A percentile compares a stretch with the other conserved stretches of the same genome.
phyloP scores from a whole-genome alignment of 129 eudicot genomes.

The Arctium lappa region DNA sequence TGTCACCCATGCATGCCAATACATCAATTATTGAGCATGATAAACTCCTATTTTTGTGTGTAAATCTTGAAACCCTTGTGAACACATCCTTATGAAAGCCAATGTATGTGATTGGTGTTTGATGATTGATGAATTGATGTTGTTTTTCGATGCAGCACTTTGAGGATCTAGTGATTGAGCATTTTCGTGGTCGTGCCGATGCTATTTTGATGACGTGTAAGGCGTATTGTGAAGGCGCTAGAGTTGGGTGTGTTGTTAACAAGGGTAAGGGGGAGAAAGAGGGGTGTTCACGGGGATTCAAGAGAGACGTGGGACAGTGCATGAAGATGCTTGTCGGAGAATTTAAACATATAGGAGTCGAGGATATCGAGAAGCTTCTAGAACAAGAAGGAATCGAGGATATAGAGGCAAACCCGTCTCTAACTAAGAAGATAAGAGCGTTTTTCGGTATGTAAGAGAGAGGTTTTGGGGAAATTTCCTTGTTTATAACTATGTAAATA shows the following conservation, averaged over 20 bases:
- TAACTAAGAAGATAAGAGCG: slow-evolving; percentile 31
- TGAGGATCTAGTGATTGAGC: slow-evolving; percentile 77
- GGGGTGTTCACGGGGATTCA: slow-evolving; percentile 44
- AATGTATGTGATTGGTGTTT: slow-evolving; percentile 13
- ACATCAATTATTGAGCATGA: not conserved
- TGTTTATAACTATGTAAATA: not conserved
- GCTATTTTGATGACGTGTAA: slow-evolving; percentile 60
- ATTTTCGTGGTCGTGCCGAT: slow-evolving; percentile 49
- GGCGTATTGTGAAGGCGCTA: slow-evolving; percentile 56
- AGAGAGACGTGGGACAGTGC: slow-evolving; percentile 32
- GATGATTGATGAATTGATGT: slow-evolving; percentile 36
- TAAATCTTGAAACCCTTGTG: not conserved
- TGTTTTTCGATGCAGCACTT: slow-evolving; percentile 62
- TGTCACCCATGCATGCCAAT: not conserved
- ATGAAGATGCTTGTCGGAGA: slow-evolving; percentile 43
- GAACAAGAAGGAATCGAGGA: slow-evolving; percentile 23
- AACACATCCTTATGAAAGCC: not conserved
- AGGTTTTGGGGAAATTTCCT: not conserved
- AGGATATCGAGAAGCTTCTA: slow-evolving; percentile 16
- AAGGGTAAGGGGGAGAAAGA: slow-evolving; percentile 28
- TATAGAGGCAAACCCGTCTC: slow-evolving; percentile 41
- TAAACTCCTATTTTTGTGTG: not conserved
- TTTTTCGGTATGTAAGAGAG: slow-evolving; percentile 9
- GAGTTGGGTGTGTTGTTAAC: slow-evolving; percentile 60
- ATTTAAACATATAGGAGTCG: slow-evolving; percentile 48